These are phyloP conservation scores for Cladosporium austrohemisphaericum DNA, from an alignment of 2,329 filamentous ascomycete species.

Conservation along the genomic window DNA sequence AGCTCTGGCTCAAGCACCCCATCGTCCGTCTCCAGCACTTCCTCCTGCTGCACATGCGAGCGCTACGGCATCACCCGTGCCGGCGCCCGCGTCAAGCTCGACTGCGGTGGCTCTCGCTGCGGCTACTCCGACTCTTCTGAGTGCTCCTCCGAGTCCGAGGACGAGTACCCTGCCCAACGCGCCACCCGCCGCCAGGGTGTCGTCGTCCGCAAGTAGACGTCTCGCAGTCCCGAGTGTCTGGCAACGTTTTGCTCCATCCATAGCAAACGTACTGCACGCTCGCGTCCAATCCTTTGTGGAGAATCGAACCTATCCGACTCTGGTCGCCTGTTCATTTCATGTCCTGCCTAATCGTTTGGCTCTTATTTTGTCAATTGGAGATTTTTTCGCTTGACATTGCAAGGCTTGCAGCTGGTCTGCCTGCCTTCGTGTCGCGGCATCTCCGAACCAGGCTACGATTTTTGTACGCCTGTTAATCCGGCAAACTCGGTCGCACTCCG, in stretches of 20 bases:
- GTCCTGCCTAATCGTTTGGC: slow-evolving; percentile 11
- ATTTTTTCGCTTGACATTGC: neutral
- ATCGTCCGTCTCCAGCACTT: slow-evolving; percentile 50
- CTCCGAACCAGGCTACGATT: slow-evolving; percentile 8
- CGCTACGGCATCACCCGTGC: slow-evolving; percentile 94
- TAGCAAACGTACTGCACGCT: neutral
- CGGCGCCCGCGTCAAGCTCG: slow-evolving; percentile 86
- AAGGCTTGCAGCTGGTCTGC: slow-evolving; percentile 9
- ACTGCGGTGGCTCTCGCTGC: slow-evolving; percentile 87
- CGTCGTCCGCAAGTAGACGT: slow-evolving; percentile 35
- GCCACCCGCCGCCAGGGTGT: slow-evolving; percentile 46
- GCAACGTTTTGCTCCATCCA: neutral
- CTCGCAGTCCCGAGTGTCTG: neutral
- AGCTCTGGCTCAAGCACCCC: slow-evolving; percentile 60
- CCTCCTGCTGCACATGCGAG: slow-evolving; percentile 77
- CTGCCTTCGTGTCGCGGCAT: slow-evolving; percentile 7
- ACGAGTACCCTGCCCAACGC: slow-evolving; percentile 42
- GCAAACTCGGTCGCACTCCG: slow-evolving; percentile 7
- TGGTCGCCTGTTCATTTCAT: slow-evolving; percentile 14
- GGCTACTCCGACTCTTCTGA: slow-evolving; percentile 68
- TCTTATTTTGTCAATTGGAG: slow-evolving; percentile 5
- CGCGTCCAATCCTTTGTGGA: neutral
- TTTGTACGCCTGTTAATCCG: slow-evolving; percentile 9
- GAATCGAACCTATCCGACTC: slow-evolving; percentile 1
- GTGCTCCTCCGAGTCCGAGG: slow-evolving; percentile 66